Evolutionary conservation across 352 stramenopile species (phyloP), one percentile per base, ranked within the genome.

Genomic region (Globisporangium okanoganense): DNA sequence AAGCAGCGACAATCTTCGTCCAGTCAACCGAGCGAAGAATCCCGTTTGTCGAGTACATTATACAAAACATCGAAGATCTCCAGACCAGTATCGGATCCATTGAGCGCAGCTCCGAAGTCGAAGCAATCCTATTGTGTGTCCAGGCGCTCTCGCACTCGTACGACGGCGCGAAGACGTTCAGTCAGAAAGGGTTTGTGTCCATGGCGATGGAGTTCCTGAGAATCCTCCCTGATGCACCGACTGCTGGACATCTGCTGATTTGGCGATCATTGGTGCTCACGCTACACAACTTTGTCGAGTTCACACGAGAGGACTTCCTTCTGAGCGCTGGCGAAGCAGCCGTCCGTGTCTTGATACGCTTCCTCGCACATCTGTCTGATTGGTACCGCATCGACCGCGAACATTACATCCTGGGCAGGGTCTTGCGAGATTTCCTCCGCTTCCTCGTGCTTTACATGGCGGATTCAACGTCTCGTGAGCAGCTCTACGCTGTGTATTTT

Each of bases 101-200:
- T 10, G 44, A 67, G 12, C 33, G 29, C 12, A 48, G 35, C 12
- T 33, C 44, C 4, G 60, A 66, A 10, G 41, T 67, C 6, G 62
- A 64, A 60, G 62, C 56, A 3, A 25, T 65, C 6, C 22, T 68
- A 12, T 9, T 68, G 27, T 68, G 56, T 16, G 49, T 65, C n/a
- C 62, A 68, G 47, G 62, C 62, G 14, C 38, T 68, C 14, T 60
- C 56, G 5, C 48, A 61, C 29, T 68, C 56, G 10, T 12, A 16
- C 12, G 62, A 47, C 5, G 62, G 62, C 5, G 56, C 36, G 8
- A 54, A 50, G 18, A 6, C 9, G 31, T 68, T 68, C 33, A 60
- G 45, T 9, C 55, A 43, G 13, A 55, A 43, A 65, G 62, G 44
- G 9, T 58, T 61, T 14, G 14, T 64, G 2, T 18, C 47, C 2